Evolutionary conservation across 2,329 filamentous ascomycete species (phyloP).

Genomic region (Cytospora leucostoma): DNA sequence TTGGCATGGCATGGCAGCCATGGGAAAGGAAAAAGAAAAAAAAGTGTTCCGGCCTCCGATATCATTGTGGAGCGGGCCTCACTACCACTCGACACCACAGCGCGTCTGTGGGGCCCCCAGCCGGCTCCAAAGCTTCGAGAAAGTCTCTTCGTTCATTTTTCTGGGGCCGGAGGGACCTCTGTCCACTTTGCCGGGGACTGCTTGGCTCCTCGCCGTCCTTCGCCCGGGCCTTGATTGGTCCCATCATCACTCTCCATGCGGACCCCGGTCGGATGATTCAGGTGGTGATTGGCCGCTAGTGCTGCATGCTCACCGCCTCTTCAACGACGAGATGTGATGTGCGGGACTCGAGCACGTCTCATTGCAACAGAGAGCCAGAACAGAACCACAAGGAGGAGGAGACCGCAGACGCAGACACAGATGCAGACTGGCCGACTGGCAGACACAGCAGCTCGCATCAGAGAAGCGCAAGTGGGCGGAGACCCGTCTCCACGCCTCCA

Average conservation of each 20-base stretch:
- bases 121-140: constrained; percentile 18
- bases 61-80: constrained; percentile 15
- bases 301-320: constrained; percentile 36
- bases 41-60: constrained; percentile 21
- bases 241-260: constrained; percentile 16
- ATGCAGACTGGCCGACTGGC: background rate
- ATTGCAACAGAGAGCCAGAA: constrained; percentile 22
- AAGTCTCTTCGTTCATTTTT: constrained; percentile 12
- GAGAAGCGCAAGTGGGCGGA: constrained; percentile 21
- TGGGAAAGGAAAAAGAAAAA: background rate
- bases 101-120: constrained; percentile 1
- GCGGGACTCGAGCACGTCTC: constrained; percentile 25
- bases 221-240: constrained; percentile 21
- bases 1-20: constrained; percentile 3
- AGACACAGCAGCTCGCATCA: constrained; percentile 17
- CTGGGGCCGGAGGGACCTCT: constrained; percentile 12
- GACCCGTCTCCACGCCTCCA: constrained; percentile 22
- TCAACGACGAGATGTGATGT: constrained; percentile 28
- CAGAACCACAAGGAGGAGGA: constrained; percentile 17
- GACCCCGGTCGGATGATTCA: constrained; percentile 17
- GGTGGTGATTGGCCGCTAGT: constrained; percentile 24
- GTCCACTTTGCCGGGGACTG: constrained; percentile 11
- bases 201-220: constrained; percentile 5
- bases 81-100: background rate
- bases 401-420: constrained; percentile 19